Evolutionary conservation across 192 early-diverging fungal genomes (phyloP).

Genomic region (Coemansia sp.): DNA sequence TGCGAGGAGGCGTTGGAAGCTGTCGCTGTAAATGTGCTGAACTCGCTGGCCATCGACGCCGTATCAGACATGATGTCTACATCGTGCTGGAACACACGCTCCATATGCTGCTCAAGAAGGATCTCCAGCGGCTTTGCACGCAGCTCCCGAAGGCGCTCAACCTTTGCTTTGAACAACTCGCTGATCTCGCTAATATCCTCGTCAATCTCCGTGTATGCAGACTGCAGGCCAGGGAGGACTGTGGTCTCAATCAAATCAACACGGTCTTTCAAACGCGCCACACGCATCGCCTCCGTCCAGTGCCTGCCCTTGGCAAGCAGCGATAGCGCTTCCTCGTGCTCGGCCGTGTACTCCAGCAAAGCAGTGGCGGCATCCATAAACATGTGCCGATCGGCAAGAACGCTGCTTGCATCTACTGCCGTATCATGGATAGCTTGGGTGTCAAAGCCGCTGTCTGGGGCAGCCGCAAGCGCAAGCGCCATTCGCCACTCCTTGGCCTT

Average conservation of each 20-base stretch:
- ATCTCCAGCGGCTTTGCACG: constrained; percentile 26
- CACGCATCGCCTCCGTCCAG: constrained; percentile 78
- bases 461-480: constrained; percentile 37
- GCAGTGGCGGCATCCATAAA: constrained; percentile 69
- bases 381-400: constrained; percentile 59
- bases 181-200: constrained; percentile 49
- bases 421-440: constrained; percentile 28
- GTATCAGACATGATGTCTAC: constrained; percentile 96
- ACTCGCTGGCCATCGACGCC: constrained; percentile 86
- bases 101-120: constrained; percentile 49
- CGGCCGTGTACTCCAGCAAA: constrained; percentile 70
- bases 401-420: constrained; percentile 28
- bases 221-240: constrained; percentile 64
- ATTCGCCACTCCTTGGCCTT: constrained; percentile 35
- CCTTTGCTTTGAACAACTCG: constrained; percentile 21
- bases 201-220: constrained; percentile 32
- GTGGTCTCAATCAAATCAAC: constrained; percentile 75
- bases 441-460: not conserved
- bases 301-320: constrained; percentile 67
- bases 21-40: constrained; percentile 74
- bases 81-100: not conserved
- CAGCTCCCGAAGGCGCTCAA: constrained; percentile 33
- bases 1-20: constrained; percentile 63
- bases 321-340: constrained; percentile 68
- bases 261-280: constrained; percentile 59